Percentiles rank a stretch among this genome's conserved stretches.
These are phyloP conservation scores for Colletotrichum liriopes DNA, from an alignment of 2,329 filamentous ascomycete species.

Conservation along the genomic window DNA sequence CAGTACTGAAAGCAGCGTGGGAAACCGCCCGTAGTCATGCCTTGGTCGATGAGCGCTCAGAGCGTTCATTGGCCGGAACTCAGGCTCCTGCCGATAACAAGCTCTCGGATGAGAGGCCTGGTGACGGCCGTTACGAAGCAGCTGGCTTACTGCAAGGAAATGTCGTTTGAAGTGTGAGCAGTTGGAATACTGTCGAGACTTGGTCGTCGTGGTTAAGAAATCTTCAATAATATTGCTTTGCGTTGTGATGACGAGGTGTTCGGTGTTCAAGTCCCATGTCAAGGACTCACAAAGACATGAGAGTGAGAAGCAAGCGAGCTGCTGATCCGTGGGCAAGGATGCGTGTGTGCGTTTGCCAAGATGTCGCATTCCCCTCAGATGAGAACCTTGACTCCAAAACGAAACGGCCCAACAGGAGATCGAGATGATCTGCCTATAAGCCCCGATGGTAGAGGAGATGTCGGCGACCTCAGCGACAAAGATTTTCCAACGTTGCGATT, in stretches of 20 bases:
- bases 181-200: not conserved
- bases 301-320: constrained; percentile 6
- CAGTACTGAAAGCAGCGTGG: constrained; percentile 3
- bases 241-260: not conserved
- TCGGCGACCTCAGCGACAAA: not conserved
- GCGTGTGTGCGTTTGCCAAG: constrained; percentile 28
- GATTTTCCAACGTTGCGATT: not conserved
- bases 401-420: not conserved
- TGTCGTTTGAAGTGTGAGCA: not conserved
- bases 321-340: not conserved
- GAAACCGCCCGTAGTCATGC: constrained; percentile 10
- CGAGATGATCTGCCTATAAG: not conserved
- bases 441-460: not conserved
- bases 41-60: constrained; percentile 7
- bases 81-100: not conserved
- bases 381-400: constrained; percentile 19
- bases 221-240: not conserved
- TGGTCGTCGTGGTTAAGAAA: not conserved
- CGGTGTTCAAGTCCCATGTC: not conserved
- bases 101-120: not conserved
- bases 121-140: not conserved
- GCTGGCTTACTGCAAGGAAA: not conserved
- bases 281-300: not conserved
- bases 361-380: constrained; percentile 24
- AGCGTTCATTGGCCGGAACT: constrained; percentile 20